Percentiles rank a stretch among this genome's conserved stretches.
These are phyloP conservation scores for Nematodospora valgi DNA, from an alignment of 805 yeast species.

Conservation along the genomic window DNA sequence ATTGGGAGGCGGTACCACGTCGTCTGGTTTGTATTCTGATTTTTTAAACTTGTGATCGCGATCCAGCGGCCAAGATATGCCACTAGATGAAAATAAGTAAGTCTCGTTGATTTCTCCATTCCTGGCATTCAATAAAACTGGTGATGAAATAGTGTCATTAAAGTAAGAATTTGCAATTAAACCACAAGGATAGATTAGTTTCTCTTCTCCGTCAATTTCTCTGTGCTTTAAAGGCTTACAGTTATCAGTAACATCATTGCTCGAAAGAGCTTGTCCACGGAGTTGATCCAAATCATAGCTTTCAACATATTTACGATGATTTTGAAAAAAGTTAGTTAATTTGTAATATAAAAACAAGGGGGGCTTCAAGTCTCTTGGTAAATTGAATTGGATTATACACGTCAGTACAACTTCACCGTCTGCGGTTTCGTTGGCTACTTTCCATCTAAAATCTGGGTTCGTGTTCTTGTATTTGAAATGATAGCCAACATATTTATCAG, in stretches of 20 bases:
- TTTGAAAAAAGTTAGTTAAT: conserved; percentile 87
- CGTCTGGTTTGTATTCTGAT: conserved; percentile 61
- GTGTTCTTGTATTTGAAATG: conserved; percentile 54
- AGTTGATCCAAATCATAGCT: conserved; percentile 80
- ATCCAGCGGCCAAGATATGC: conserved; percentile 86
- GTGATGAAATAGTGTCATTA: conserved; percentile 76
- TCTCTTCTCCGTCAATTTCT: conserved; percentile 40
- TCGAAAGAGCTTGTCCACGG: conserved; percentile 66
- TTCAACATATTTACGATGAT: conserved; percentile 89
- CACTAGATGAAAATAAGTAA: conserved; percentile 45
- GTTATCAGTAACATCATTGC: conserved; percentile 42
- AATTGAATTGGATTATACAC: conserved; percentile 68
- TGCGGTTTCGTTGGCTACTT: conserved; percentile 30
- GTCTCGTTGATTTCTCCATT: conserved; percentile 42
- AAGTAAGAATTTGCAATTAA: conserved; percentile 88
- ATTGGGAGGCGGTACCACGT: conserved; percentile 92
- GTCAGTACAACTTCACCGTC: conserved; percentile 34
- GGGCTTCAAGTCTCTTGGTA: conserved; percentile 67
- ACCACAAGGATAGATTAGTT: conserved; percentile 84
- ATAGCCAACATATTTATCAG: conserved; percentile 51
- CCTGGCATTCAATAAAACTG: conserved; percentile 43
- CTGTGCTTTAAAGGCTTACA: conserved; percentile 37
- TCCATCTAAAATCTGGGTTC: conserved; percentile 63
- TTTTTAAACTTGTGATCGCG: conserved; percentile 60
- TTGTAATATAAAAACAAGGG: conserved; percentile 80